phyloP scores from a whole-genome alignment of 306 rosid species.

The Biancaea sappan region DNA sequence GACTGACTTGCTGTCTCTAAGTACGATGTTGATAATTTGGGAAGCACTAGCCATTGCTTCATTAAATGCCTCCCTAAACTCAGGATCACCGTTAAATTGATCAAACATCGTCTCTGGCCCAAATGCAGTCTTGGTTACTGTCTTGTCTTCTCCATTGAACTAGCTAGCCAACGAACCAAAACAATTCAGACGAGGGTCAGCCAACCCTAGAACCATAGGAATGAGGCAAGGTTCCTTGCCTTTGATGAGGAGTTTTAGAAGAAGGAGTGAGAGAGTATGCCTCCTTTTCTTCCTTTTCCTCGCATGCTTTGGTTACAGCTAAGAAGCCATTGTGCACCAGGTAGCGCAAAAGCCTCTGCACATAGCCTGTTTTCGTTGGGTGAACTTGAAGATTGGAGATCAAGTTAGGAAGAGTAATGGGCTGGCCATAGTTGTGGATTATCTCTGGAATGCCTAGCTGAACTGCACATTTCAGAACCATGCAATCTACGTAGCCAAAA shows the following conservation, averaged over 20 bases:
- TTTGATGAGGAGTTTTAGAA: constrained; percentile 41
- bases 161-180: constrained; percentile 31
- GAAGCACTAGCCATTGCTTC: constrained; percentile 54
- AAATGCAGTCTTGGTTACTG: constrained; percentile 26
- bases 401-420: constrained; percentile 38
- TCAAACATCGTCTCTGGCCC: constrained; percentile 32
- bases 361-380: not conserved
- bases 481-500: constrained; percentile 25
- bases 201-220: constrained; percentile 16
- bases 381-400: constrained; percentile 33
- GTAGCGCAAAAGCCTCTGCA: constrained; percentile 33
- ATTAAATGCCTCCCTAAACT: constrained; percentile 25
- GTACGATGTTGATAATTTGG: constrained; percentile 34
- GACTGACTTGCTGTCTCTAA: constrained; percentile 35
- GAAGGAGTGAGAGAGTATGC: constrained; percentile 40
- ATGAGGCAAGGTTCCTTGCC: constrained; percentile 30
- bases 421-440: constrained; percentile 36
- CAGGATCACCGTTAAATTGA: constrained; percentile 12
- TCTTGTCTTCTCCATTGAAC: constrained; percentile 31
- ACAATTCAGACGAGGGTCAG: not conserved
- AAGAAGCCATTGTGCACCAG: constrained; percentile 38
- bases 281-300: constrained; percentile 31
- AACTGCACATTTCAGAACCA: constrained; percentile 39
- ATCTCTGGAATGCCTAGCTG: constrained; percentile 41
- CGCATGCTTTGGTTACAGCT: not conserved